Base-by-base conservation (phyloP, 1,284 basidiomycete genomes). In the Cutaneotrichosporon cavernicola region DNA sequence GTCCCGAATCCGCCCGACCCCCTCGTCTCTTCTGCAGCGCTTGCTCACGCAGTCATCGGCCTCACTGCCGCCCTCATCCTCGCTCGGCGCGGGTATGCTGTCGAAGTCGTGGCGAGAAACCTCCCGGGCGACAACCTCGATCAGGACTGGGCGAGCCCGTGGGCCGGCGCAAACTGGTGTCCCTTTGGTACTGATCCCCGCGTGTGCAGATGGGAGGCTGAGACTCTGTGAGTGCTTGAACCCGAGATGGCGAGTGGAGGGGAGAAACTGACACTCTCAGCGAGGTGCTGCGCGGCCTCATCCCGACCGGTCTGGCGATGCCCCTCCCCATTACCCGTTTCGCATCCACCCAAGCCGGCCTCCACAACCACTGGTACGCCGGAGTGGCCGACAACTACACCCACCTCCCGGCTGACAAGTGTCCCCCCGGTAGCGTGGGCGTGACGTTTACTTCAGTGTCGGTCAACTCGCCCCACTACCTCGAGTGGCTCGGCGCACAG, bases 51-150 rank as follows among this genome's bases (percentile, higher is more conserved):
- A 69, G 68, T 69, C 34, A 65, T 69, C 34, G 68, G 68, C 56
- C 57, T 69, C 40, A 69, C 68, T 14, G 63, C 61, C 7, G 68
- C 68, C 32, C 64, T 69, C 30, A n/a, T 65, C 32, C 65, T 69
- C 18, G 68, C 68, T 7, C 60, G 68, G 18, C 30, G 63, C 3
- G 68, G 56, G 30, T 58, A 56, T 43, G 13, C 60, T 38, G 26
- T 58, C 18, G 21, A 61, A 26, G 22, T 57, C 50, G 26, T 61
- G 36, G 36, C 60, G 61, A 34, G 81, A 77, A 26, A 85, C 68
- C 64, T 82, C 74, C 76, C 83, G 85, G 16, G 86, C 73, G 58
- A 83, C 80, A 62, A 86, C 83, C 53, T 62, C 14, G 58, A 55
- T 46, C 65, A 67, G 53, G 68, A 67, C 61, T 69, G 68, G 68